Conservation (phyloP, 2,329 filamentous ascomycete genomes). For the Byssochlamys sp. region DNA sequence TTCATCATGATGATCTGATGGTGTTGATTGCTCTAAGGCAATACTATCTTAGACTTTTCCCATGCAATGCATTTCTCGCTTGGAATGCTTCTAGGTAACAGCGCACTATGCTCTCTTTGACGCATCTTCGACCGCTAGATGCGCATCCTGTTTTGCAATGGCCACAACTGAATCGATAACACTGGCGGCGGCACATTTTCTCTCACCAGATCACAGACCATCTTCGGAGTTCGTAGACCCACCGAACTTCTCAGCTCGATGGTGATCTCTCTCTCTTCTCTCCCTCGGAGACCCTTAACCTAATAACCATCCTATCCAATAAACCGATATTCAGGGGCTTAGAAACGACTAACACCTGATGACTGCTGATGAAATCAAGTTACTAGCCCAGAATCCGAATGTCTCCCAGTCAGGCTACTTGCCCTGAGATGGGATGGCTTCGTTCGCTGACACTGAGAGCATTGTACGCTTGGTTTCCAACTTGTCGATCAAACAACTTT, state of each 20-base stretch:
- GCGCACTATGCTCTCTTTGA: too few relatives aligned
- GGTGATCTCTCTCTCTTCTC: not conserved
- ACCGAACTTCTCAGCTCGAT: not conserved
- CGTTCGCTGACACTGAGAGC: not conserved
- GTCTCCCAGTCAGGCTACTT: not conserved
- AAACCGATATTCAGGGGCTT: not conserved
- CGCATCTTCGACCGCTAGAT: too few relatives aligned
- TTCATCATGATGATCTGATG: too few relatives aligned
- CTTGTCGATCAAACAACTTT: not conserved
- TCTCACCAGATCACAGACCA: too few relatives aligned
- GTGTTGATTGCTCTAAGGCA: too few relatives aligned
- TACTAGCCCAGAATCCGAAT: not conserved
- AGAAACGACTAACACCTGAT: not conserved
- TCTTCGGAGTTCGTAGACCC: too few relatives aligned
- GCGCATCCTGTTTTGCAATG: too few relatives aligned
- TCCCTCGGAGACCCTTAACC: not conserved
- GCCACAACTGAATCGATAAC: too few relatives aligned
- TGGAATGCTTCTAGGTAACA: too few relatives aligned
- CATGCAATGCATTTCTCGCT: too few relatives aligned
- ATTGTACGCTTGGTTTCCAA: not conserved
- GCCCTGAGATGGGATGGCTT: not conserved
- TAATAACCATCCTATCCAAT: not conserved
- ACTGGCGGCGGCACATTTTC: too few relatives aligned
- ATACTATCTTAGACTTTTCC: too few relatives aligned
- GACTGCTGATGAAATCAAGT: not conserved